phyloP scores from a whole-genome alignment of 345 rosid species.

The Rhodamnia argentea region DNA sequence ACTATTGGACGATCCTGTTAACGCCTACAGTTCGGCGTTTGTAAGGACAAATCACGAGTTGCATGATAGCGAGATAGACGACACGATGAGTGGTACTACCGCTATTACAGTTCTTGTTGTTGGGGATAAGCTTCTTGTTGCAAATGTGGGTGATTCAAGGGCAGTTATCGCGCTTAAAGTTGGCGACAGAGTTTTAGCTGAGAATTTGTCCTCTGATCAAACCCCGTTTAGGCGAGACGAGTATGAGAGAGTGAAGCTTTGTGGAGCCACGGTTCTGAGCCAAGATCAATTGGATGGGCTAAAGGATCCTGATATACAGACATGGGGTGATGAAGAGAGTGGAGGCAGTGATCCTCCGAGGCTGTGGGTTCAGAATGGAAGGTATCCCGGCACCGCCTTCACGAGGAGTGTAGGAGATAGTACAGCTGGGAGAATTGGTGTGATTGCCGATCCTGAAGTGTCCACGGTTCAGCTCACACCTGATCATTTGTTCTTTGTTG shows the following conservation, averaged over 20 bases:
- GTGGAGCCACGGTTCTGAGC: slow-evolving; percentile 90
- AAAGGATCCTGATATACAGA: slow-evolving; percentile 74
- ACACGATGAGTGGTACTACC: slow-evolving; percentile 91
- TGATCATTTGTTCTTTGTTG: slow-evolving; percentile 69
- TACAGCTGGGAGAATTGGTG: slow-evolving; percentile 85
- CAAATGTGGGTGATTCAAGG: slow-evolving; percentile 98
- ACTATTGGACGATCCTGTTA: slow-evolving; percentile 58
- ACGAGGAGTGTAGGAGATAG: slow-evolving; percentile 87
- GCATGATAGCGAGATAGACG: slow-evolving; percentile 72
- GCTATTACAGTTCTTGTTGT: slow-evolving; percentile 83
- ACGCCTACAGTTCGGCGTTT: slow-evolving; percentile 65
- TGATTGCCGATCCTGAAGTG: slow-evolving; percentile 78
- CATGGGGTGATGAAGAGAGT: slow-evolving; percentile 86
- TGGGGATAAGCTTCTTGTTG: slow-evolving; percentile 75
- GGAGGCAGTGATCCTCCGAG: slow-evolving; percentile 95
- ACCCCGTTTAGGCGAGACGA: slow-evolving; percentile 95
- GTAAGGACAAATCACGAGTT: slow-evolving; percentile 51
- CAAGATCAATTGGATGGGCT: slow-evolving; percentile 94
- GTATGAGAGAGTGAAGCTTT: slow-evolving; percentile 75
- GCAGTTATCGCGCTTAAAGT: slow-evolving; percentile 75
- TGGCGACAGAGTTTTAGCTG: slow-evolving; percentile 52
- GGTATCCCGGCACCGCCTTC: slow-evolving; percentile 96
- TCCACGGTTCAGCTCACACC: slow-evolving; percentile 48
- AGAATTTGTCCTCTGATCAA: slow-evolving; percentile 84
- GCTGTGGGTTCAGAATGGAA: slow-evolving; percentile 84